Conservation (phyloP, 495 filamentous ascomycete genomes). For the Xylaria longipes region DNA sequence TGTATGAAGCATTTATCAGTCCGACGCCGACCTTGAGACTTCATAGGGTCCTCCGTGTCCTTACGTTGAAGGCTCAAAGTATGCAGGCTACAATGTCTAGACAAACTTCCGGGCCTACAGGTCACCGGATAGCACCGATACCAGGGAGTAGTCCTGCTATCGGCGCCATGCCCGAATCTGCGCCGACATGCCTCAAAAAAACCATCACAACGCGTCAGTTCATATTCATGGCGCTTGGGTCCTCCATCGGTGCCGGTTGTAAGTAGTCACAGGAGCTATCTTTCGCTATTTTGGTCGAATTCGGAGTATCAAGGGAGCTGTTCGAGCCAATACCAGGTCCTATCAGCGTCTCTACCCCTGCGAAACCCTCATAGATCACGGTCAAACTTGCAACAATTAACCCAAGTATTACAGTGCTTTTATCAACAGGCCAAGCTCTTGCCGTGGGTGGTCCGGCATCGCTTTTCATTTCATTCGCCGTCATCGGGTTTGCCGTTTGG, state of each 20-base stretch:
- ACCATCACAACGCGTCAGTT: conserved; percentile 58
- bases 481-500: conserved; percentile 45
- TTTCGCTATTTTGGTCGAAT: not conserved
- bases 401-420: conserved; percentile 49
- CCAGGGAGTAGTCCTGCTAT: not conserved
- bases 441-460: conserved; percentile 65
- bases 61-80: not conserved
- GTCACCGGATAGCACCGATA: not conserved
- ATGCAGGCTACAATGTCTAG: not conserved
- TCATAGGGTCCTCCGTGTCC: not conserved
- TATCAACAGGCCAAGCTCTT: conserved; percentile 66
- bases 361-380: not conserved
- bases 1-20: not conserved
- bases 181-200: conserved; percentile 27
- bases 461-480: conserved; percentile 57
- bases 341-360: not conserved
- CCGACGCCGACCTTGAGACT: not conserved
- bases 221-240: conserved; percentile 64
- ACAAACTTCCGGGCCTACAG: not conserved
- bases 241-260: conserved; percentile 68
- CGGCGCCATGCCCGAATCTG: not conserved
- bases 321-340: not conserved
- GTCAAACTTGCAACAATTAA: not conserved
- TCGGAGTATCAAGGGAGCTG: not conserved
- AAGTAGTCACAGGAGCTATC: not conserved